Percentiles rank a stretch among this genome's conserved stretches.
Conservation (phyloP, 768 basidiomycete genomes). For the Paxillus involutus region DNA sequence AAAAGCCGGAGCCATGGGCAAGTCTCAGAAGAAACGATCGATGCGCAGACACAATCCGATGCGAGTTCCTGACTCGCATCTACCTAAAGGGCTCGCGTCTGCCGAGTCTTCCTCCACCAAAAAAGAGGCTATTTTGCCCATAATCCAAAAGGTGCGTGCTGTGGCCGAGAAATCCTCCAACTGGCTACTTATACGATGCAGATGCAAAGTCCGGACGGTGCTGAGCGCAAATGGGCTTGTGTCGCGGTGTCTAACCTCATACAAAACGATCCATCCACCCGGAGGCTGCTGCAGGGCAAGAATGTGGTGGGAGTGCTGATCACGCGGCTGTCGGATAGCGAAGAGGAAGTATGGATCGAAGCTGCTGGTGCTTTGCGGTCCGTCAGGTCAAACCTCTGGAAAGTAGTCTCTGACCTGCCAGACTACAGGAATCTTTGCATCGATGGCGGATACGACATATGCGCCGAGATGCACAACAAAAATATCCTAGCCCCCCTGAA, state of each 20-base stretch:
- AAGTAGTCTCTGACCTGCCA: constrained; percentile 6
- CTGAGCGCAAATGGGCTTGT: constrained; percentile 93
- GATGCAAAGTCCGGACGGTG: constrained; percentile 75
- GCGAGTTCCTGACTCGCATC: constrained; percentile 90
- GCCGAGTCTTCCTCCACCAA: constrained; percentile 75
- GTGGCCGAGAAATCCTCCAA: neutral
- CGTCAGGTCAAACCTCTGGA: constrained; percentile 16
- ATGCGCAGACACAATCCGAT: constrained; percentile 92
- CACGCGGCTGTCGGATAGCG: constrained; percentile 81
- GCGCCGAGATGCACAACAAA: constrained; percentile 97
- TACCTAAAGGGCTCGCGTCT: constrained; percentile 77
- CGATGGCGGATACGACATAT: constrained; percentile 94
- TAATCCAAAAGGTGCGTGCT: constrained; percentile 78
- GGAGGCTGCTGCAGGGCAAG: constrained; percentile 86
- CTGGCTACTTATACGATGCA: constrained; percentile 26
- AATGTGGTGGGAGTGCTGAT: constrained; percentile 88
- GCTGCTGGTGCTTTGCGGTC: constrained; percentile 87
- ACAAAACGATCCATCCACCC: constrained; percentile 91
- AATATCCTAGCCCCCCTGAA: constrained; percentile 79
- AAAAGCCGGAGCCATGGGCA: constrained; percentile 63
- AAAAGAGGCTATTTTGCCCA: constrained; percentile 78
- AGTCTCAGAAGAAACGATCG: constrained; percentile 83
- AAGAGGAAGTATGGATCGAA: constrained; percentile 90
- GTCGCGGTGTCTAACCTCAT: constrained; percentile 95
- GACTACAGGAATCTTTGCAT: constrained; percentile 83